A percentile compares a stretch with the other conserved stretches of the same genome.
Evolutionary conservation across 495 filamentous ascomycete genomes (phyloP).

Genomic region (Halenospora varia): DNA sequence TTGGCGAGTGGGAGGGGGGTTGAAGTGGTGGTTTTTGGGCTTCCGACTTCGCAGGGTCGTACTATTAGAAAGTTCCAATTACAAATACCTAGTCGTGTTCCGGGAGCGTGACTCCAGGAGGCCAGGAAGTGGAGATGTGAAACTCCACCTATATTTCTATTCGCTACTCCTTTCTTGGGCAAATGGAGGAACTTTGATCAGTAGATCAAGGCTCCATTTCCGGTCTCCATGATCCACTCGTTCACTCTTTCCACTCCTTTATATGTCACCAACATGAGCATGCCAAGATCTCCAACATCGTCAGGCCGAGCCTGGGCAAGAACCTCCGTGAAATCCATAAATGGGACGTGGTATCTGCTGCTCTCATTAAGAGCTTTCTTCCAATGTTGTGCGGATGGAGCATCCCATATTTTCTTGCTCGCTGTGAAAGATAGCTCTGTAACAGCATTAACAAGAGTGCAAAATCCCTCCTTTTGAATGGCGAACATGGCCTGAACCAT

Average conservation of each 20-base stretch:
- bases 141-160: too few species aligned
- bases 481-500: slow-evolving; percentile 33
- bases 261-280: slow-evolving; percentile 35
- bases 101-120: too few species aligned
- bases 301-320: slow-evolving; percentile 28
- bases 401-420: slow-evolving; percentile 35
- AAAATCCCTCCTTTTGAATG: slow-evolving; percentile 21
- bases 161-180: too few species aligned
- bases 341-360: slow-evolving; percentile 31
- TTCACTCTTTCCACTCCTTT: slow-evolving; percentile 33
- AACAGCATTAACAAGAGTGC: neutral
- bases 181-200: too few species aligned
- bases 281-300: slow-evolving; percentile 41
- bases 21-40: too few species aligned
- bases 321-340: slow-evolving; percentile 30
- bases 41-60: too few species aligned
- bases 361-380: slow-evolving; percentile 36
- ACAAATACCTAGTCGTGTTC: too few species aligned
- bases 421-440: slow-evolving; percentile 18
- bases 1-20: too few species aligned
- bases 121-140: too few species aligned
- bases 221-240: slow-evolving; percentile 5
- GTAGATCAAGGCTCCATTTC: neutral
- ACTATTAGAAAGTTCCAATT: too few species aligned
- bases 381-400: slow-evolving; percentile 36